Evolutionary conservation across 345 rosid genomes (phyloP), one percentile per base, ranked within the genome.

Genomic region (Eucalyptus cladocalyx): DNA sequence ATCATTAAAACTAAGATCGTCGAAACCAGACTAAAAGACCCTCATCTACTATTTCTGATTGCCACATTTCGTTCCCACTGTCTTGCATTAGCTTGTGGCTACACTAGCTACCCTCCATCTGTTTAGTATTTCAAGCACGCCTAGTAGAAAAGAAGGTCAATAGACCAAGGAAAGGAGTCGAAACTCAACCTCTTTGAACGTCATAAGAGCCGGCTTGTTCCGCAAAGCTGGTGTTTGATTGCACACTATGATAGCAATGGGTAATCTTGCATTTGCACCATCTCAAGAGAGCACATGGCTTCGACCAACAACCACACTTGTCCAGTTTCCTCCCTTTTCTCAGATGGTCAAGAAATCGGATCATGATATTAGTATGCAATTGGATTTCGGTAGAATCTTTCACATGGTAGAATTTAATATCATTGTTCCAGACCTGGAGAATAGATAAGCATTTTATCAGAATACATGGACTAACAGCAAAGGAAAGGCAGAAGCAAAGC

Each of bases 201-300:
- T 96, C 97, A 97, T 95, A 56, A 97, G 97, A 90, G 98, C 95
- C 65, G 98, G 98, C 91, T 95, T 97, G 91, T 92, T 93, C 85
- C 97, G 96, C 12, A 97, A 95, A 60, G 97, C 98, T 49, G 98
- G 98, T 90, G 97, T 95, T 92, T 96, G 98, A 92, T 97, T 97
- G 93, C 99, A 97, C 58, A 96, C 96, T 97, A 97, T 95, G 92
- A 95, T 97, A 28, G 98, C 98, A 90, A 97, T 92, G 83, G 96
- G 97, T 69, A 95, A 94, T 93, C 97, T 93, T 5, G 93, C 88
- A 8, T 89, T 28, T 86, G 90, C 89, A 80, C 95, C 96, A 89
- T 92, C 93, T 58, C 86, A 89, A 85, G 97, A 93, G 91, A 95
- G 40, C 86, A 96, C 95, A 69, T 91, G 95, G 91, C 99, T 96